These are phyloP conservation scores for Solanum infundibuliforme DNA, from an alignment of 257 asterid genomes.

Conservation along the genomic window DNA sequence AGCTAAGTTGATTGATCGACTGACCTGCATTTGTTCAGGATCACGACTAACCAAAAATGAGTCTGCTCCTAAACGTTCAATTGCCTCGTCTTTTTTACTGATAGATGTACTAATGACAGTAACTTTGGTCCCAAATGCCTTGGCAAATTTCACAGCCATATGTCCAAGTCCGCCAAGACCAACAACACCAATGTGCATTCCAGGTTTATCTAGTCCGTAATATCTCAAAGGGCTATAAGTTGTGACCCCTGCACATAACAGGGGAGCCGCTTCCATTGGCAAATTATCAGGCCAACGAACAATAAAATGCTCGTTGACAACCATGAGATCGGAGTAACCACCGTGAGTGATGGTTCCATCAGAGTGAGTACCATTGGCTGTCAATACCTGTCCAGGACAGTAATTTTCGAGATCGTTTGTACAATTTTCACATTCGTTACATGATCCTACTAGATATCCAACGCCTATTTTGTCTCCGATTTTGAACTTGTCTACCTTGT, in stretches of 20 bases:
- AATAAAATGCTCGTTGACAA: constrained; percentile 27
- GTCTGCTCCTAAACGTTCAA: constrained; percentile 29
- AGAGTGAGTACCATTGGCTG: background rate
- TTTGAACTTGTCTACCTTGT: constrained; percentile 32
- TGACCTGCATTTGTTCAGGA: constrained; percentile 24
- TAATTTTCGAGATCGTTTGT: constrained; percentile 18
- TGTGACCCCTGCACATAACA: constrained; percentile 45
- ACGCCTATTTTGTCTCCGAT: constrained; percentile 42
- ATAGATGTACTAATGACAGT: constrained; percentile 37
- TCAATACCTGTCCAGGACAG: constrained; percentile 3
- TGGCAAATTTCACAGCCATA: constrained; percentile 34
- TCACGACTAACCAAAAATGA: constrained; percentile 33
- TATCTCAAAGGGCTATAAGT: constrained; percentile 30
- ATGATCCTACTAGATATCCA: constrained; percentile 29
- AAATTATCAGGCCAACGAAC: constrained; percentile 43
- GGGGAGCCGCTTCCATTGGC: constrained; percentile 36
- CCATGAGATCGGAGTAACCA: constrained; percentile 38
- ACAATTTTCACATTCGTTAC: constrained; percentile 20
- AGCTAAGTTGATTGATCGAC: background rate
- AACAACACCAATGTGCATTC: constrained; percentile 32
- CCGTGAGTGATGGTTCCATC: constrained; percentile 29
- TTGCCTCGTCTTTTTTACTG: constrained; percentile 30
- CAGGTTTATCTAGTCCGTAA: constrained; percentile 38
- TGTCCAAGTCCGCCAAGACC: constrained; percentile 56
- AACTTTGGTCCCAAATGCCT: constrained; percentile 35